Conservation (phyloP, 2,329 filamentous ascomycete genomes). For the Fusarium aywerte region DNA sequence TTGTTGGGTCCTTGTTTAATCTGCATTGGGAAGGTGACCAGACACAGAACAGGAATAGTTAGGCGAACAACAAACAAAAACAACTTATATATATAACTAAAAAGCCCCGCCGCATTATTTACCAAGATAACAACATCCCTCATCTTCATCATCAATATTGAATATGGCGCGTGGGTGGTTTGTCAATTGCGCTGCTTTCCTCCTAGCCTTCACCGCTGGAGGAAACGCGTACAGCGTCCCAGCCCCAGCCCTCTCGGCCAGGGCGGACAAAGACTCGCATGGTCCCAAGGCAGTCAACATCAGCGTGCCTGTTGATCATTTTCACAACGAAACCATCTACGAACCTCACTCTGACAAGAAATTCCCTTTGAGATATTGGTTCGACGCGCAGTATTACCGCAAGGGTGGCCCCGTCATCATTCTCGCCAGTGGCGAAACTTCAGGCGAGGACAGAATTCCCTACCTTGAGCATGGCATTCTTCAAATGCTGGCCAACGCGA, state of each 20-base stretch:
- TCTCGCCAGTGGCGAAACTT: conserved; percentile 77
- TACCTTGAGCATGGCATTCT: conserved; percentile 84
- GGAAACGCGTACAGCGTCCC: conserved; percentile 1
- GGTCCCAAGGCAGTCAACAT: conserved; percentile 44
- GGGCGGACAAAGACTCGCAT: neutral
- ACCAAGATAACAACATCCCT: neutral
- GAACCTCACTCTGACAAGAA: conserved; percentile 76
- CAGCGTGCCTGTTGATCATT: conserved; percentile 76
- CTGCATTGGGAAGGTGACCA: conserved; percentile 27
- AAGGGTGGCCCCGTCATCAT: conserved; percentile 84
- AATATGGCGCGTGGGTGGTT: conserved; percentile 26
- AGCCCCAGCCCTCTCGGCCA: conserved; percentile 4
- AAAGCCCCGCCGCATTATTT: neutral
- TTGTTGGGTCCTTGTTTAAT: conserved; percentile 7
- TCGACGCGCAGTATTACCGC: conserved; percentile 80
- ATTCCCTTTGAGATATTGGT: conserved; percentile 84
- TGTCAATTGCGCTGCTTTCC: conserved; percentile 11
- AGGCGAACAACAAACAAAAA: too few species aligned
- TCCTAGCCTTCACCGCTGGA: conserved; percentile 10
- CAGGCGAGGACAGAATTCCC: conserved; percentile 69
- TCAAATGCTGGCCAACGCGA: conserved; percentile 74
- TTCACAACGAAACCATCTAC: conserved; percentile 81
- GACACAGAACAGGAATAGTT: neutral
- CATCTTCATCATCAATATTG: neutral
- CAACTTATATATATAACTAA: conserved; percentile 7